Evolutionary conservation across 2,329 filamentous ascomycete species (phyloP).

Genomic region (Fusarium begoniae): DNA sequence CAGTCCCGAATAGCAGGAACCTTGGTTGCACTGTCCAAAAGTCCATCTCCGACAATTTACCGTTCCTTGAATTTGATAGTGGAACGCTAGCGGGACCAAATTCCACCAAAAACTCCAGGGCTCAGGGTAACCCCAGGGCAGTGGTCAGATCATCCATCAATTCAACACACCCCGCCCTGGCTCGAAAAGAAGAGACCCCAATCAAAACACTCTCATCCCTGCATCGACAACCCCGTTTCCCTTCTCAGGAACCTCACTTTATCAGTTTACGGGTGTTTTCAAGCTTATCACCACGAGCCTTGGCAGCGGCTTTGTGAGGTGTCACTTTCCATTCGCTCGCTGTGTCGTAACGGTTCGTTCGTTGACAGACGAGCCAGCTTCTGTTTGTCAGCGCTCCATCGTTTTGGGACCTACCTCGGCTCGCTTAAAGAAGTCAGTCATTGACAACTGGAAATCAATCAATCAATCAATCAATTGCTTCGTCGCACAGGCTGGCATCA

Average conservation of each 20-base stretch:
- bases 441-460: constrained; percentile 5
- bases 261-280: neutral
- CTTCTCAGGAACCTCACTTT: constrained; percentile 2
- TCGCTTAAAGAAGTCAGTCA: constrained; percentile 2
- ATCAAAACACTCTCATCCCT: constrained; percentile 20
- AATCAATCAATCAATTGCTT: neutral
- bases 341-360: constrained; percentile 3
- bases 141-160: constrained; percentile 29
- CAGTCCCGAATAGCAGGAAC: constrained; percentile 28
- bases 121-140: neutral
- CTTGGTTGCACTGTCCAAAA: constrained; percentile 16
- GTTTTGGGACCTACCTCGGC: constrained; percentile 16
- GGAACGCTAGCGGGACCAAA: constrained; percentile 11
- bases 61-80: constrained; percentile 19
- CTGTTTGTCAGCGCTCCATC: constrained; percentile 9
- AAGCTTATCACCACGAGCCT: constrained; percentile 11
- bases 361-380: neutral
- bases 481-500: neutral
- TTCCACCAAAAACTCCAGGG: neutral
- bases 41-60: constrained; percentile 24
- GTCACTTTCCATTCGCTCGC: constrained; percentile 17
- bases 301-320: constrained; percentile 12
- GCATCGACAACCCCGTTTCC: neutral
- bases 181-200: constrained; percentile 7
- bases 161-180: constrained; percentile 14